These are phyloP conservation scores for Colletotrichum aenigma DNA, from an alignment of 2,329 filamentous ascomycete species.

Conservation along the genomic window DNA sequence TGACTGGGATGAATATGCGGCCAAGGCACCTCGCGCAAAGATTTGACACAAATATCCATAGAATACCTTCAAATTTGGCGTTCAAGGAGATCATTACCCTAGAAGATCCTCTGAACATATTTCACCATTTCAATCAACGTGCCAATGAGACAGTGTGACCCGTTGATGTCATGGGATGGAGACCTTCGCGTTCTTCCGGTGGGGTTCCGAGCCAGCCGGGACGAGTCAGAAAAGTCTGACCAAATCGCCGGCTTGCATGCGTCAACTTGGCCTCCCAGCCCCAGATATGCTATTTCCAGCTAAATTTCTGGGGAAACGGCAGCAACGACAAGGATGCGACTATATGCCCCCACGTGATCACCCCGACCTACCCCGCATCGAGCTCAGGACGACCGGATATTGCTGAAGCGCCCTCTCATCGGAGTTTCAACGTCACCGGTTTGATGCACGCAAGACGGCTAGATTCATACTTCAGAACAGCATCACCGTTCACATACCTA, in stretches of 20 bases:
- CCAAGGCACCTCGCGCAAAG: not conserved
- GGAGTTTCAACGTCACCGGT: not conserved
- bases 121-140: fast-evolving
- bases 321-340: not conserved
- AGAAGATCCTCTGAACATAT: fast-evolving
- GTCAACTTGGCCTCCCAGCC: not conserved
- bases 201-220: not conserved
- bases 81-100: fast-evolving
- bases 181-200: not conserved
- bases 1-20: not conserved
- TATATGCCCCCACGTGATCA: not conserved
- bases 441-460: not conserved
- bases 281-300: not conserved
- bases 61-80: not conserved
- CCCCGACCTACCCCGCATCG: not conserved
- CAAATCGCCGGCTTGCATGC: not conserved
- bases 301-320: not conserved
- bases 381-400: not conserved
- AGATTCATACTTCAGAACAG: not conserved
- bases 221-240: not conserved
- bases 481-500: not conserved
- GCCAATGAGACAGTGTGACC: not conserved
- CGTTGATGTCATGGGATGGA: not conserved
- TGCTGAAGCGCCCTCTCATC: not conserved
- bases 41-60: not conserved